These are phyloP conservation scores for Clarireedia hainanense DNA, from an alignment of 2,329 filamentous ascomycete genomes.

Conservation along the genomic window DNA sequence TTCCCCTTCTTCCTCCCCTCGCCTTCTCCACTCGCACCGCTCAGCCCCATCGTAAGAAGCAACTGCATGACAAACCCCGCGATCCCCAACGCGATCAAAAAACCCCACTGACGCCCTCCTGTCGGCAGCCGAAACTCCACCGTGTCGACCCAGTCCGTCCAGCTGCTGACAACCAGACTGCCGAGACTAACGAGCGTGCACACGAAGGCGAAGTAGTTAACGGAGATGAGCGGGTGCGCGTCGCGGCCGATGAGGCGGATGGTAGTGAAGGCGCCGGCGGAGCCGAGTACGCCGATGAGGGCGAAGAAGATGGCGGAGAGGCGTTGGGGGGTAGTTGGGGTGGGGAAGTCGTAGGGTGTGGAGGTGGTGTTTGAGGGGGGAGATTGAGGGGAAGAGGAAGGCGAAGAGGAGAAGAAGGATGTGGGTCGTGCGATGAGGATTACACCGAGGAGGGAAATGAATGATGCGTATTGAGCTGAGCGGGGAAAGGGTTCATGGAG, in stretches of 20 bases:
- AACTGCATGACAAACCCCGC: conserved; percentile 36
- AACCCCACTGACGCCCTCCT: conserved; percentile 44
- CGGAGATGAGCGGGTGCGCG: conserved; percentile 74
- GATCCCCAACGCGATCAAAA: conserved; percentile 61
- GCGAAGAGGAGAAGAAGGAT: neutral
- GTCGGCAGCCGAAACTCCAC: conserved; percentile 39
- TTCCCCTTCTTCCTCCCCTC: too few species aligned
- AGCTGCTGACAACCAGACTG: neutral
- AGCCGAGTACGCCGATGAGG: conserved; percentile 69
- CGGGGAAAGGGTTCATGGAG: conserved; percentile 68
- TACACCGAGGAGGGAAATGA: conserved; percentile 72
- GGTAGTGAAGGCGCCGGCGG: conserved; percentile 64
- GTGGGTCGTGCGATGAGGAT: conserved; percentile 67
- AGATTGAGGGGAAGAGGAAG: conserved; percentile 14
- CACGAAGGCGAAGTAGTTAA: conserved; percentile 73
- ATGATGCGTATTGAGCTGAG: conserved; percentile 65
- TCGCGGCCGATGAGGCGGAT: conserved; percentile 74
- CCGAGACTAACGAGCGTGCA: conserved; percentile 55
- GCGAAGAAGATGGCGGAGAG: conserved; percentile 63
- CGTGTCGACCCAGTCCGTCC: conserved; percentile 26
- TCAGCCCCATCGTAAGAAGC: too few species aligned
- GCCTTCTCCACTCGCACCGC: too few species aligned
- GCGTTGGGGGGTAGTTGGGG: conserved; percentile 16
- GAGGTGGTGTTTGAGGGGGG: conserved; percentile 9
- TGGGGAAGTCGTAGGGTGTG: conserved; percentile 8